Conservation (phyloP, 2,329 filamentous ascomycete species). For the Aspergillus eucalypticola region DNA sequence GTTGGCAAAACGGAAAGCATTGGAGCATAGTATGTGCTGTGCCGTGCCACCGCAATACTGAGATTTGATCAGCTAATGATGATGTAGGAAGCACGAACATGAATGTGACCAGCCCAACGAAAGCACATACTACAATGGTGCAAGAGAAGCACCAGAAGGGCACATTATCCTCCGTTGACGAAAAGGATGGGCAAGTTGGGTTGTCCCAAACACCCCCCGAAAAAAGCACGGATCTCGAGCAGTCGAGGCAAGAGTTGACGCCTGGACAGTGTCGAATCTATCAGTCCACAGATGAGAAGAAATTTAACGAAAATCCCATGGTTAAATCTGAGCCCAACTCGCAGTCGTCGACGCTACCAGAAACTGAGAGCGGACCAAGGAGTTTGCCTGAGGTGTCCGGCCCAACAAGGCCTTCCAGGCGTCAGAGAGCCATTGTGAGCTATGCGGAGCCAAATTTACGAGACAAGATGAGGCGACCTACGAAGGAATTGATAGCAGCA, state of each 20-base stretch:
- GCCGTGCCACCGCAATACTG: not conserved
- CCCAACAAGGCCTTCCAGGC: conserved; percentile 64
- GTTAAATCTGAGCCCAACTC: not conserved
- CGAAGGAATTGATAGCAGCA: conserved; percentile 73
- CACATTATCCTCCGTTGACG: not conserved
- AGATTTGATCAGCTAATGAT: conserved; percentile 15
- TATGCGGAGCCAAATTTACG: conserved; percentile 80
- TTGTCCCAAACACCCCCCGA: not conserved
- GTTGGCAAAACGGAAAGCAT: conserved; percentile 33
- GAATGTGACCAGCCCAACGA: conserved; percentile 39
- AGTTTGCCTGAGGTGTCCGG: conserved; percentile 42
- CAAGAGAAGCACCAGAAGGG: not conserved
- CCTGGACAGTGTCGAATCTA: not conserved
- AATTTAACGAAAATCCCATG: not conserved
- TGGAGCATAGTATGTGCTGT: conserved; percentile 46
- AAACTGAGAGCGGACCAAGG: not conserved
- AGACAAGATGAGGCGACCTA: conserved; percentile 80
- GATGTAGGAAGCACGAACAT: conserved; percentile 52
- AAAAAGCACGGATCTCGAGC: not conserved
- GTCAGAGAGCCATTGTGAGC: conserved; percentile 68
- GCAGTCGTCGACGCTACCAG: not conserved
- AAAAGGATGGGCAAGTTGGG: not conserved
- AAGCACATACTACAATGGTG: conserved; percentile 10
- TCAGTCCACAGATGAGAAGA: not conserved
- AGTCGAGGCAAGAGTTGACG: not conserved